Evolutionary conservation across 805 yeast species (phyloP).

Genomic region (Saturnispora hagleri): DNA sequence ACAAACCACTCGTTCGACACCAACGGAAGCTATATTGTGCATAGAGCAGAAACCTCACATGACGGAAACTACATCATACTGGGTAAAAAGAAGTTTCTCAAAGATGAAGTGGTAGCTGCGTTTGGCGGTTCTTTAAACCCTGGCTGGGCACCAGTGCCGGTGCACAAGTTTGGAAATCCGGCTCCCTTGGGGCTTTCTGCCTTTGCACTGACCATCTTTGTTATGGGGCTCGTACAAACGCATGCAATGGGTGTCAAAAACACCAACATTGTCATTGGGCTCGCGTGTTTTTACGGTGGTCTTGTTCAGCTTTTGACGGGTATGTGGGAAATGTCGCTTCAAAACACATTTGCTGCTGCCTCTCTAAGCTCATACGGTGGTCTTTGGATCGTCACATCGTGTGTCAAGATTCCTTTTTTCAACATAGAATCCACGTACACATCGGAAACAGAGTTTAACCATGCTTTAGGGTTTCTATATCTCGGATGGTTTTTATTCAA

Average conservation of each 20-base stretch:
- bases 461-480: slow-evolving; percentile 49
- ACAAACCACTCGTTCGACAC: neutral
- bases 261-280: slow-evolving; percentile 52
- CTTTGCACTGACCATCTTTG: slow-evolving; percentile 64
- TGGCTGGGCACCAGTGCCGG: slow-evolving; percentile 50
- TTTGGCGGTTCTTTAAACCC: slow-evolving; percentile 82
- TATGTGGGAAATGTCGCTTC: slow-evolving; percentile 62
- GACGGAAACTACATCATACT: slow-evolving; percentile 60
- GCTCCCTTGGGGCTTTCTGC: slow-evolving; percentile 69
- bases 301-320: slow-evolving; percentile 63
- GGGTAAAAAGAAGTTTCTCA: slow-evolving; percentile 62
- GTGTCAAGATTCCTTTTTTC: slow-evolving; percentile 48
- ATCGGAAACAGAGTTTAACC: slow-evolving; percentile 34
- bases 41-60: slow-evolving; percentile 6
- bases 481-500: slow-evolving; percentile 60
- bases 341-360: slow-evolving; percentile 68
- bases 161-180: slow-evolving; percentile 60
- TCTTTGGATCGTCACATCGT: slow-evolving; percentile 70
- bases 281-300: slow-evolving; percentile 67
- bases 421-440: slow-evolving; percentile 43
- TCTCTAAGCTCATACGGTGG: slow-evolving; percentile 57
- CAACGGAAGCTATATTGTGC: neutral
- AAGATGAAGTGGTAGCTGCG: slow-evolving; percentile 49
- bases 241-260: slow-evolving; percentile 60
- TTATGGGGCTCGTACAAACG: slow-evolving; percentile 51